Evolutionary conservation across 805 yeast genomes (phyloP), one percentile per base, ranked within the genome.

Genomic region (Candida ovalis): DNA sequence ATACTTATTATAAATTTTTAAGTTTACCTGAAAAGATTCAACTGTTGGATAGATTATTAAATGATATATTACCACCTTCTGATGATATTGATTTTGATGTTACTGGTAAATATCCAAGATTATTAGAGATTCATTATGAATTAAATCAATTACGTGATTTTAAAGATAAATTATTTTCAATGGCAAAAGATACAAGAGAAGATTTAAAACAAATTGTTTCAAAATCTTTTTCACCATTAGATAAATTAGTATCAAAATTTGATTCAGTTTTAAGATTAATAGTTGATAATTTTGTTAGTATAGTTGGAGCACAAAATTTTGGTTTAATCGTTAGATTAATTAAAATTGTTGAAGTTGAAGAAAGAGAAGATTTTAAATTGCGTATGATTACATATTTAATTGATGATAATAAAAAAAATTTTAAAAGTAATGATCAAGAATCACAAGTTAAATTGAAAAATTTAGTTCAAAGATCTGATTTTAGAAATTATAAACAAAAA

Each of bases 331-430:
- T 83, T 33, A 80, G 91, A 45, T 63, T 86, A 42, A 82, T 89
- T 38, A 86, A 88, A 54, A 78, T 94, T 17, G 73, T 94, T 39
- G 95, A 90, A 53, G 75, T 71, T 53, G 99, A 94, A 65, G 88
- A 86, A 54, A 72, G 77, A 25, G 89, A 88, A 59, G 99, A 94
- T 60, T 64, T 82, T 51, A 81, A 83, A 45, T 66, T 65, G 43
- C 60, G 69, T 48, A 41, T 50, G 32, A 40, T 47, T 38, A 38
- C 49, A 17, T 47, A 49, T 21, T 43, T 52, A 18, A 45, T 48
- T 22, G 23, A 30, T 22, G 52, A 54, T 19, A 49, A 50, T 27
- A 50, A 50, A 19, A 46, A 48, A 10, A 47, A 39, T 35, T 38
- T 50, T 39, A 45, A 42, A 21, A 43, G 46, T 9, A 46, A 35